Conservation (phyloP, 1,284 basidiomycete species). For the Dichomitus squalens region DNA sequence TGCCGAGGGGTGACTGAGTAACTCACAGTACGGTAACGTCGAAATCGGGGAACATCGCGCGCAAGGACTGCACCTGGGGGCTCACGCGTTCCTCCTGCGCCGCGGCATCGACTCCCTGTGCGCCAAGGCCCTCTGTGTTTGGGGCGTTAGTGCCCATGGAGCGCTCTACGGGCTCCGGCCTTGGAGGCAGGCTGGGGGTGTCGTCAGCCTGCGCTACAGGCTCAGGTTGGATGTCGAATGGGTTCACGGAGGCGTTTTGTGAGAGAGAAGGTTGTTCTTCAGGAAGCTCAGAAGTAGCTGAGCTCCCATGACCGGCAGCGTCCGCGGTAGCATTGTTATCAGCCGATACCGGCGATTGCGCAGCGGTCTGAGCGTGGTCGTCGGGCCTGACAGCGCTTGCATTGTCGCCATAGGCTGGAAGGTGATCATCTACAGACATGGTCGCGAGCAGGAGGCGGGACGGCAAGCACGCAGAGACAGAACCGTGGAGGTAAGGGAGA, state of each 20-base stretch:
- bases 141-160: constrained; percentile 7
- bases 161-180: constrained; percentile 7
- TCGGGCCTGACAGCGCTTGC: constrained; percentile 7
- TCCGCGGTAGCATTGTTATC: neutral
- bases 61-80: constrained; percentile 56
- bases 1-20: neutral
- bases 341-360: neutral
- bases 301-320: neutral
- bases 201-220: constrained; percentile 1
- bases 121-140: neutral
- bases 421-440: constrained; percentile 17
- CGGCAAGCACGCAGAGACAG: neutral
- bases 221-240: constrained; percentile 3
- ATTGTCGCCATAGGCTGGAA: neutral
- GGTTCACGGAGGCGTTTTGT: constrained; percentile 6
- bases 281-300: neutral
- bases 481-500: neutral
- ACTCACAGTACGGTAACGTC: constrained; percentile 68
- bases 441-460: neutral
- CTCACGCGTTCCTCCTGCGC: constrained; percentile 19
- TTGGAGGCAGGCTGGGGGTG: constrained; percentile 25
- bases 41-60: constrained; percentile 80
- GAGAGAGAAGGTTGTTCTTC: neutral
- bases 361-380: constrained; percentile 3
- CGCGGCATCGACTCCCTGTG: neutral